phyloP scores from a whole-genome alignment of 2,329 filamentous ascomycete genomes.

The Helotiales sp. region DNA sequence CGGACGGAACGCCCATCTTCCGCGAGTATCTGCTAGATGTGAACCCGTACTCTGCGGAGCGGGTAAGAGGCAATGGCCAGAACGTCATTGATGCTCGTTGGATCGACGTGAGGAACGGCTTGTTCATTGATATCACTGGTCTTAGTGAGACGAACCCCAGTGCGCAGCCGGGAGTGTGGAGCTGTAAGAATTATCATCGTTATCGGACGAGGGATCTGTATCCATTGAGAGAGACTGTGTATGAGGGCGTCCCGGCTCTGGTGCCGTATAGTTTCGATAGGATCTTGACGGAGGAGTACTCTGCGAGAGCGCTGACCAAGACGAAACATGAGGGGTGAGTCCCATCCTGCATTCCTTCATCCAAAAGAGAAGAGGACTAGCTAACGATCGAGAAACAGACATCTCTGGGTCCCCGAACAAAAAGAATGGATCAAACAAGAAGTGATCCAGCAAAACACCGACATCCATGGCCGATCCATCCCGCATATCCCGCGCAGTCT shows the following conservation, averaged over 20 bases:
- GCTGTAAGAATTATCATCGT: constrained; percentile 79
- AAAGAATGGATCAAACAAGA: constrained; percentile 63
- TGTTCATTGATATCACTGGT: constrained; percentile 85
- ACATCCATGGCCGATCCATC: constrained; percentile 7
- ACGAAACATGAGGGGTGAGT: constrained; percentile 67
- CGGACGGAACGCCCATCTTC: constrained; percentile 48
- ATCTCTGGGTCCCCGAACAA: constrained; percentile 61
- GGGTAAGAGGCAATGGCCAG: constrained; percentile 66
- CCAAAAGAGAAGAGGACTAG: not conserved
- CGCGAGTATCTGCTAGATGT: constrained; percentile 74
- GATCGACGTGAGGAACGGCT: constrained; percentile 76
- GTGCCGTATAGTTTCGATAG: constrained; percentile 73
- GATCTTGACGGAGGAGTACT: constrained; percentile 70
- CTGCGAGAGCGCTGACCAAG: constrained; percentile 60
- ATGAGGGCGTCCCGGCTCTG: constrained; percentile 73
- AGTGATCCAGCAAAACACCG: not conserved
- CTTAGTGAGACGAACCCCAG: constrained; percentile 69
- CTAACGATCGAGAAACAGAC: constrained; percentile 49
- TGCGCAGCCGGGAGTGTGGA: constrained; percentile 67
- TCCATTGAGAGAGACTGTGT: constrained; percentile 74
- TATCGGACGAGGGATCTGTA: constrained; percentile 76
- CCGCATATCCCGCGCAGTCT: constrained; percentile 36
- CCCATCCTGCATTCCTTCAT: constrained; percentile 16
- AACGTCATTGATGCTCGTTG: constrained; percentile 87
- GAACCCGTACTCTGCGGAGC: constrained; percentile 70